Conservation (phyloP, 1,284 basidiomycete genomes). For the Peniophora sp. region DNA sequence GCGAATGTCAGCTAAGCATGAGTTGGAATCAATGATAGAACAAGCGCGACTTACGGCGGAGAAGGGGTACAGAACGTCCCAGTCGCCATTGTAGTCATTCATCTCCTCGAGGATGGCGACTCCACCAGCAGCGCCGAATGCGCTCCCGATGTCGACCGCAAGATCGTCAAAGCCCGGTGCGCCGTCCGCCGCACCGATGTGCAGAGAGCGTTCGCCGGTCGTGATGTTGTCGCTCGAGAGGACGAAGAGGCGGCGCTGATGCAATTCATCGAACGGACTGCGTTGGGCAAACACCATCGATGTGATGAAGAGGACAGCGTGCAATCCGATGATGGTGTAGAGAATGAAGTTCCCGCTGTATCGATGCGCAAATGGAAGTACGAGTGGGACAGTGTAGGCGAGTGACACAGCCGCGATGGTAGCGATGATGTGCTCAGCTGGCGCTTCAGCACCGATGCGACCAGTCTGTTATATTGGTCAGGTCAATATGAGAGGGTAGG, state of each 20-base stretch:
- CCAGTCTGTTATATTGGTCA: constrained; percentile 45
- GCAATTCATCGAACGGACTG: constrained; percentile 73
- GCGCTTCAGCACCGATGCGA: constrained; percentile 68
- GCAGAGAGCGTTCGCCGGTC: constrained; percentile 66
- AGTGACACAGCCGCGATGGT: constrained; percentile 60
- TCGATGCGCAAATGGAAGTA: constrained; percentile 70
- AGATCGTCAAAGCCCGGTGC: constrained; percentile 69
- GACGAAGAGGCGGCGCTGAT: constrained; percentile 85
- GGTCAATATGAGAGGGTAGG: neutral
- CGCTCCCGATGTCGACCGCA: constrained; percentile 50
- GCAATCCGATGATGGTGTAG: constrained; percentile 38
- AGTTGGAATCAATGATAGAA: too few relatives aligned
- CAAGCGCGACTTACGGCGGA: constrained; percentile 48
- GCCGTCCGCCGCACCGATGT: constrained; percentile 80
- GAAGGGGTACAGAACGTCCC: constrained; percentile 87
- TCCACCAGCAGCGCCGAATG: constrained; percentile 43
- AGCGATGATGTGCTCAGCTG: constrained; percentile 87
- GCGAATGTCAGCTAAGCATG: neutral
- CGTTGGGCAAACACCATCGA: constrained; percentile 59
- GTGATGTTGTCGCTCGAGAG: constrained; percentile 85
- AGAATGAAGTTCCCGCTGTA: constrained; percentile 46
- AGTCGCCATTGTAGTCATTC: constrained; percentile 69
- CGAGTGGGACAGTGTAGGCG: constrained; percentile 56
- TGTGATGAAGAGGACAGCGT: constrained; percentile 38
- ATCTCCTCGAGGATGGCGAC: constrained; percentile 44